Percentiles rank a stretch among this genome's conserved stretches.
Evolutionary conservation across 2,329 filamentous ascomycete genomes (phyloP).

Genomic region (Cercospora sp.): DNA sequence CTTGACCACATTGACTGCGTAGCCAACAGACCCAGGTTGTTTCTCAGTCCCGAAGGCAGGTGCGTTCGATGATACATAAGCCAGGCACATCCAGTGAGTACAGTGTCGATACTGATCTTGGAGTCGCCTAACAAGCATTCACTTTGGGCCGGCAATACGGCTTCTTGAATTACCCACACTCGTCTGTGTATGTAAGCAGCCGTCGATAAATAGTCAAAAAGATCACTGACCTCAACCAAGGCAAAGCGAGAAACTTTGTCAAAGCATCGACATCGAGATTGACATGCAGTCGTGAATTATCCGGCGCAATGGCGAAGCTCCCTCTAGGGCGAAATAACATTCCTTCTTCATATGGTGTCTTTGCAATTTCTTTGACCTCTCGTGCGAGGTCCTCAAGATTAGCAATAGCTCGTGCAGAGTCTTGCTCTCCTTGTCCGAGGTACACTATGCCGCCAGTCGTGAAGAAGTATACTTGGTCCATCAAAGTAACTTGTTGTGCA

Average conservation of each 20-base stretch:
- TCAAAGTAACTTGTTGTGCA: background rate
- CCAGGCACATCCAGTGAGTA: background rate
- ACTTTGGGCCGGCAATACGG: background rate
- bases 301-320: too few relatives aligned
- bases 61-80: background rate
- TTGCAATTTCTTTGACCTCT: background rate
- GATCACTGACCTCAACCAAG: background rate
- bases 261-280: background rate
- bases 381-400: background rate
- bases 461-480: background rate
- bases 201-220: too few relatives aligned
- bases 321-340: too few relatives aligned
- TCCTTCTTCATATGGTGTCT: background rate
- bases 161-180: background rate
- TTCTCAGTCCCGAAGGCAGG: background rate
- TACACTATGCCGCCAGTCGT: background rate
- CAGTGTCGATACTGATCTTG: background rate
- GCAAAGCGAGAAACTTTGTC: background rate
- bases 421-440: background rate
- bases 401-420: background rate
- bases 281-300: background rate
- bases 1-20: background rate
- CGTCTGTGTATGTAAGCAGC: background rate
- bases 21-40: background rate
- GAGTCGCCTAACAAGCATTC: background rate